Base-by-base conservation (phyloP, 2,329 filamentous ascomycete genomes). In the Nannizziopsis arthrosporioides region DNA sequence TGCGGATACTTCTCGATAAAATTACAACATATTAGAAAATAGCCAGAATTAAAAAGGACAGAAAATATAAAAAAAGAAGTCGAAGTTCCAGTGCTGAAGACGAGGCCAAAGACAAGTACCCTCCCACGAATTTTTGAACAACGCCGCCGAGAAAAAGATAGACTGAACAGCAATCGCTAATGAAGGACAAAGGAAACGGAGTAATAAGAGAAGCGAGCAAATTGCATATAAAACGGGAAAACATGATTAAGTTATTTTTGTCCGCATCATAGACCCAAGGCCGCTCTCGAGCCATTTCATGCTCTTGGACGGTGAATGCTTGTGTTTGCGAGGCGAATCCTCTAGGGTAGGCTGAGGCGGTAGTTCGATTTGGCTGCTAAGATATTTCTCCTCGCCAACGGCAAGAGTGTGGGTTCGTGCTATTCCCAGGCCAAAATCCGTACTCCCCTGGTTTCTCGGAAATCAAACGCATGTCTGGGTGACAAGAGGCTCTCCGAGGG, bases 211-310 rank as follows among this genome's bases (percentile, higher is more conserved):
- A 42, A 37, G 19, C 31, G 11, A 31, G 10, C 14, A 30, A 27
- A 35, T 41, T 12, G 11, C 9, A 12, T 41, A 36, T 40, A 47
- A 6, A 46, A 18, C 17, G 4, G 9, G 19, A 30, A 19, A 19
- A 40, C 22, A 7, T 27, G 14, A 9, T 41, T 12, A 41, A 34
- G 27, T 42, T 3, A 30, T 43, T 38, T 43, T 48, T 31, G 39
- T 37, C 30, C 32, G 45, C 19, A 55, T 42, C 36, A 55, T 54
- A 8, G 51, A 53, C 12, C 53, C 53, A 32, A 55, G 42, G 11
- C 51, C 48, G 35, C 19, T 51, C 19, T 53, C 42, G 12, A 53
- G 38, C 47, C 51, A 53, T 45, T 54, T 55, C 14, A 52, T 51
- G 44, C 53, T 51, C 40, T 51, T 55, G 9, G 49, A 48, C 12